Conservation (phyloP, 1,284 basidiomycete genomes). For the Amylostereum chailletii region DNA sequence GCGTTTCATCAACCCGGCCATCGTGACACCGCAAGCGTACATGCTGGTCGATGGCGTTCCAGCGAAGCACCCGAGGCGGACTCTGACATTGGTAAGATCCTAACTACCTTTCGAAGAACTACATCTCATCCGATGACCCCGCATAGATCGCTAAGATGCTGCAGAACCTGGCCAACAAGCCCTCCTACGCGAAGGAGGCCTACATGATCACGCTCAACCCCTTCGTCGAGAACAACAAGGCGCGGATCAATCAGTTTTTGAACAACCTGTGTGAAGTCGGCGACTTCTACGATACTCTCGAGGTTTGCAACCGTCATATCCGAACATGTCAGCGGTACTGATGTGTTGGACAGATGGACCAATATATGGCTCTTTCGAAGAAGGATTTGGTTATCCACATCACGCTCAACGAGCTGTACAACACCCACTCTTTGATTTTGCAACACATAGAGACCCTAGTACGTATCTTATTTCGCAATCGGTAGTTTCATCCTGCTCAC, state of each 20-base stretch:
- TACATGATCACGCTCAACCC: conserved; percentile 99
- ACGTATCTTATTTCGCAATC: conserved; percentile 3
- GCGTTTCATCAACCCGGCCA: conserved; percentile 99
- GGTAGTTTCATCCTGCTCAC: conserved; percentile 5
- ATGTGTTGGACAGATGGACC: conserved; percentile 74
- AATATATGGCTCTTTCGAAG: conserved; percentile 99
- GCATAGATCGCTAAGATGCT: conserved; percentile 96
- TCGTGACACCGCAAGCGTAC: conserved; percentile 98
- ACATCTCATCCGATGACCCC: neutral
- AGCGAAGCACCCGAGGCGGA: conserved; percentile 93
- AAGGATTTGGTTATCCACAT: conserved; percentile 98
- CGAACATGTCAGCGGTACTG: neutral
- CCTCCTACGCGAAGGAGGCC: conserved; percentile 93
- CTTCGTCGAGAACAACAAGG: conserved; percentile 98
- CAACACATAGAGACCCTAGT: conserved; percentile 57
- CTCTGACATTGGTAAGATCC: conserved; percentile 75
- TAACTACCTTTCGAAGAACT: conserved; percentile 6
- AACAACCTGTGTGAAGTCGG: conserved; percentile 91
- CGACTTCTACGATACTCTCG: conserved; percentile 91
- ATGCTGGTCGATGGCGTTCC: conserved; percentile 98
- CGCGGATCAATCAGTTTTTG: conserved; percentile 93
- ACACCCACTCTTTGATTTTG: conserved; percentile 89
- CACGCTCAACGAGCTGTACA: conserved; percentile 98
- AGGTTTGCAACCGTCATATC: conserved; percentile 43
- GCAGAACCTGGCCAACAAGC: conserved; percentile 98